phyloP scores from a whole-genome alignment of 805 yeast species.

The Nakazawaea populi region DNA sequence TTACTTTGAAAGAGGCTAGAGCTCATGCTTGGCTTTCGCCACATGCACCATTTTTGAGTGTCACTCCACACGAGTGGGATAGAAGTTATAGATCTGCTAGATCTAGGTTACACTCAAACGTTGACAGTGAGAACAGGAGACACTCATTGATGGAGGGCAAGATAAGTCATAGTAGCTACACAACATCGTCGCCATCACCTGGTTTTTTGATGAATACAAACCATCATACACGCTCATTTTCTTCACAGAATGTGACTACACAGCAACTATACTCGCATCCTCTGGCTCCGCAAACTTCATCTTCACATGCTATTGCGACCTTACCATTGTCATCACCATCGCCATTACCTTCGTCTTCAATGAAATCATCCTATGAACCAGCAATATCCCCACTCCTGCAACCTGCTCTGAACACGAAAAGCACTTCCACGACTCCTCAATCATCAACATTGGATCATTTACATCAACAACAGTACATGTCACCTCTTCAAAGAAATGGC shows the following conservation, averaged over 20 bases:
- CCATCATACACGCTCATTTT: constrained; percentile 26
- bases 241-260: constrained; percentile 30
- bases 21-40: constrained; percentile 87
- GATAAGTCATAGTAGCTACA: constrained; percentile 17
- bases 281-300: constrained; percentile 65
- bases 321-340: constrained; percentile 27
- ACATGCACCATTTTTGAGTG: constrained; percentile 74
- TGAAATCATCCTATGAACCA: not conserved
- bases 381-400: not conserved
- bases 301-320: constrained; percentile 49
- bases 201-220: constrained; percentile 26
- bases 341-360: not conserved
- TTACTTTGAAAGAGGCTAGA: constrained; percentile 61
- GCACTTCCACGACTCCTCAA: not conserved
- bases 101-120: constrained; percentile 14
- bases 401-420: no score
- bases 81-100: constrained; percentile 40
- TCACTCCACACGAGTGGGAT: constrained; percentile 92
- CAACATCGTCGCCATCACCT: constrained; percentile 30
- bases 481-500: not conserved
- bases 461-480: not conserved
- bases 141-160: constrained; percentile 34
- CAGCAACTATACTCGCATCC: constrained; percentile 42
- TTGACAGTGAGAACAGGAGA: constrained; percentile 24
- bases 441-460: not conserved